phyloP scores from a whole-genome alignment of 2,329 filamentous ascomycete species.

The Juglanconis juglandina region DNA sequence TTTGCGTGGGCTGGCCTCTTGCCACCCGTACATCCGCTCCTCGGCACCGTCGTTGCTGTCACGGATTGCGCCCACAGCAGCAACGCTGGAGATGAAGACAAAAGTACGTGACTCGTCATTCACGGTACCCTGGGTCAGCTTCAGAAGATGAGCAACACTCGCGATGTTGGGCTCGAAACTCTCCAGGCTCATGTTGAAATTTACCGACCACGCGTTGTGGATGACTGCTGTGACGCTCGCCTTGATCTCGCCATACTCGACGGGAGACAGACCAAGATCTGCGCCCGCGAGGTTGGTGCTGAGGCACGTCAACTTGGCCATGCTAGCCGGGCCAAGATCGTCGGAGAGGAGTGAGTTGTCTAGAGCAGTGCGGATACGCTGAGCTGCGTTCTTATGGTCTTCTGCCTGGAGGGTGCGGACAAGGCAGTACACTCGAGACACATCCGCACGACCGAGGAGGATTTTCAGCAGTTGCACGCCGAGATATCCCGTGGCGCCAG shows the following conservation, averaged over 20 bases:
- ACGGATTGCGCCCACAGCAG: neutral
- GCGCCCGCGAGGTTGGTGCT: neutral
- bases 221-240: conserved; percentile 4
- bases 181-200: conserved; percentile 12
- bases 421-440: conserved; percentile 49
- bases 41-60: neutral
- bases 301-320: neutral
- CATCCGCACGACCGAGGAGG: conserved; percentile 53
- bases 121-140: neutral
- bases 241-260: neutral
- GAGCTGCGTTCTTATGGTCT: conserved; percentile 25
- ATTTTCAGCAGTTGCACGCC: conserved; percentile 57
- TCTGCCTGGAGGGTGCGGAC: conserved; percentile 31
- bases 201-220: conserved; percentile 12
- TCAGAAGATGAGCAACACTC: conserved; percentile 9
- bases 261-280: neutral
- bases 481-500: conserved; percentile 59
- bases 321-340: neutral
- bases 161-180: conserved; percentile 15
- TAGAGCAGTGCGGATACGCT: conserved; percentile 29
- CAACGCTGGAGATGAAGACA: conserved; percentile 11
- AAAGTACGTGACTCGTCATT: neutral
- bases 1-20: neutral
- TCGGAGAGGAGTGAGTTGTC: neutral
- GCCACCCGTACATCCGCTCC: conserved; percentile 2